A percentile compares a stretch with the other conserved stretches of the same genome.
Evolutionary conservation across 2,329 filamentous ascomycete genomes (phyloP).

Genomic region (Diaporthe longicolla): DNA sequence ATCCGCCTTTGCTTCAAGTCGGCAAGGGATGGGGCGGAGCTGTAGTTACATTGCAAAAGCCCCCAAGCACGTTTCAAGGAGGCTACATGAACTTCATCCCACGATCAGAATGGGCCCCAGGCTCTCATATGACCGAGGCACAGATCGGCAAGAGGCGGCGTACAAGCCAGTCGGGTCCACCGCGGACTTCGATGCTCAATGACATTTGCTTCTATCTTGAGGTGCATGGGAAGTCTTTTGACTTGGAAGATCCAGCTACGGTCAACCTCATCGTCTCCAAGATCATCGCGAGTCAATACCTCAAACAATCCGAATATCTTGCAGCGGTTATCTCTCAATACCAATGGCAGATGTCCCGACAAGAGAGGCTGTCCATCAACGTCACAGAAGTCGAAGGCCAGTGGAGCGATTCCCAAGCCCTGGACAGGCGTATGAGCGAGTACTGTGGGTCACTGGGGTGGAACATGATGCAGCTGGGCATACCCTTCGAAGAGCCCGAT

Average conservation of each 20-base stretch:
- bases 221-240: background rate
- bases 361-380: background rate
- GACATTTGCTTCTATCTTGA: background rate
- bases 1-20: background rate
- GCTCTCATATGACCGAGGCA: background rate
- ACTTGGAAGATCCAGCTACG: background rate
- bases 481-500: background rate
- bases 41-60: background rate
- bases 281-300: background rate
- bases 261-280: background rate
- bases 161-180: background rate
- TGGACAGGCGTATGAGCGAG: background rate
- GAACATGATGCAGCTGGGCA: background rate
- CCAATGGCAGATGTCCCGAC: background rate
- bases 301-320: background rate
- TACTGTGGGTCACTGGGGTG: background rate
- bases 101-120: background rate
- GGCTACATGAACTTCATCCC: background rate
- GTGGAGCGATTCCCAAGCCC: background rate
- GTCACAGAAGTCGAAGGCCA: background rate
- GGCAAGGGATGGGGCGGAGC: background rate
- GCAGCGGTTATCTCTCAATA: background rate
- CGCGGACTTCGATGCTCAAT: background rate
- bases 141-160: background rate
- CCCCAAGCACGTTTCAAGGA: background rate